phyloP scores from a whole-genome alignment of 2,329 filamentous ascomycete species.

The Phoma sp. region DNA sequence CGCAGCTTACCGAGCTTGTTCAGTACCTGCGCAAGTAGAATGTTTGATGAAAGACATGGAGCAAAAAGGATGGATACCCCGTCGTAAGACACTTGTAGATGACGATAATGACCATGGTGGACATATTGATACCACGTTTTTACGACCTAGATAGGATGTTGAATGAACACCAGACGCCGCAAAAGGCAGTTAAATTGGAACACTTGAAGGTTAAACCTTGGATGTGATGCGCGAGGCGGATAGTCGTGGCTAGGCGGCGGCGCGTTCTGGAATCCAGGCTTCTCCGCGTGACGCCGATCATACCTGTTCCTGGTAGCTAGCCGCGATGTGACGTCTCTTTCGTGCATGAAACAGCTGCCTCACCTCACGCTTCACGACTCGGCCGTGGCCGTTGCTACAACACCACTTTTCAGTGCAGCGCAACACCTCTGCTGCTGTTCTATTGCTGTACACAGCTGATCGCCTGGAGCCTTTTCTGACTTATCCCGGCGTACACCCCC shows the following conservation, averaged over 20 bases:
- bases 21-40: constrained; percentile 53
- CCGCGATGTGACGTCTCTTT: constrained; percentile 27
- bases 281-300: constrained; percentile 21
- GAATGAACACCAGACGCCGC: constrained; percentile 16
- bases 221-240: too few relatives aligned
- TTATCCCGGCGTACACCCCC: not conserved
- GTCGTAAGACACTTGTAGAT: constrained; percentile 36
- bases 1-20: constrained; percentile 69
- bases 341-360: constrained; percentile 19
- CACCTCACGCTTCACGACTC: constrained; percentile 15
- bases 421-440: not conserved
- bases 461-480: not conserved
- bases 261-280: constrained; percentile 5
- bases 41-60: constrained; percentile 24
- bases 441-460: constrained; percentile 11
- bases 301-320: constrained; percentile 25
- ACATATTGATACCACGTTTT: constrained; percentile 30
- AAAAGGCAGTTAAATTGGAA: not conserved
- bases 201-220: too few relatives aligned
- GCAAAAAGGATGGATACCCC: constrained; percentile 29
- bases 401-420: not conserved
- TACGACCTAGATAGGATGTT: constrained; percentile 29
- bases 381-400: not conserved
- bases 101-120: constrained; percentile 20
- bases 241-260: not conserved